Percentiles rank a stretch among this genome's conserved stretches.
Conservation (phyloP, 306 rosid species). For the Pueraria montana region DNA sequence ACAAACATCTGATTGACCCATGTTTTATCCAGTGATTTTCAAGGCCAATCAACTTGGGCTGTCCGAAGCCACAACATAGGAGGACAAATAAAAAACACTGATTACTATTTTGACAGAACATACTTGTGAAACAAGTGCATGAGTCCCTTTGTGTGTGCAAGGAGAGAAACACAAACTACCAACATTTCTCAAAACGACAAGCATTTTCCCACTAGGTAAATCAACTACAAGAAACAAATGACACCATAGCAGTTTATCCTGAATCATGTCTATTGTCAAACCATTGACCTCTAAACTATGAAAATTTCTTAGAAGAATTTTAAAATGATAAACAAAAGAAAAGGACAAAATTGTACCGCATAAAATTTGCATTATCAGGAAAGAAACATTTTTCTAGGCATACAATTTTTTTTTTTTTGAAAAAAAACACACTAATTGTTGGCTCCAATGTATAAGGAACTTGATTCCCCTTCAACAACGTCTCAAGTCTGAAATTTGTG, state of each 20-base stretch:
- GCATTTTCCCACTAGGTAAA: neutral
- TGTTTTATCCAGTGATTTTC: slow-evolving; percentile 38
- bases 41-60: slow-evolving; percentile 18
- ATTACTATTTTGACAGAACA: slow-evolving; percentile 8
- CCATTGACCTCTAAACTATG: neutral
- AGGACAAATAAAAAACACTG: slow-evolving; percentile 9
- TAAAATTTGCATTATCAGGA: slow-evolving; percentile 21
- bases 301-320: neutral
- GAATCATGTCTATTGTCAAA: neutral
- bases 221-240: neutral
- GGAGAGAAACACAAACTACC: slow-evolving; percentile 19
- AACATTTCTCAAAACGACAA: slow-evolving; percentile 34
- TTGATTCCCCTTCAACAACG: neutral
- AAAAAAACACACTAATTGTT: neutral
- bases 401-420: neutral
- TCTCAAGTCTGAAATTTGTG: neutral
- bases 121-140: slow-evolving; percentile 24
- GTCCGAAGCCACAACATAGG: slow-evolving; percentile 24
- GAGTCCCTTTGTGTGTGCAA: slow-evolving; percentile 28
- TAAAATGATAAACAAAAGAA: neutral
- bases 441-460: neutral
- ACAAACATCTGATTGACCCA: slow-evolving; percentile 64
- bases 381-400: slow-evolving; percentile 11
- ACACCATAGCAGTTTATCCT: neutral
- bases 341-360: neutral